These are phyloP conservation scores for Hanseniaspora uvarum DNA, from an alignment of 1,139 yeast species.

Conservation along the genomic window DNA sequence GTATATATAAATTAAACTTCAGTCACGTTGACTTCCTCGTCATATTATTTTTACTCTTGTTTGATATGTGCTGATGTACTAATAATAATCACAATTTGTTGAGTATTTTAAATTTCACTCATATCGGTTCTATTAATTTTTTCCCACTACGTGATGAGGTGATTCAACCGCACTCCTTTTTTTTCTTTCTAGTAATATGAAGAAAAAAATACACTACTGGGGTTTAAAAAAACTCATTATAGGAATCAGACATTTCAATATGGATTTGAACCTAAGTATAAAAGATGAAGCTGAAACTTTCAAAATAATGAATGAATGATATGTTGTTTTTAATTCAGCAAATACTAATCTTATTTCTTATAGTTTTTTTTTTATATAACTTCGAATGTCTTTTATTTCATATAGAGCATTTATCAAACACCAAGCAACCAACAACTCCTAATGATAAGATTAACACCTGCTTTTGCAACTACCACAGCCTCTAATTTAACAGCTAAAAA, in stretches of 20 bases:
- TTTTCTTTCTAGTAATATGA: neutral
- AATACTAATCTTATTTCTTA: no score
- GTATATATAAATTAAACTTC: neutral
- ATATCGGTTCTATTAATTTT: neutral
- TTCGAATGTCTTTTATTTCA: no score
- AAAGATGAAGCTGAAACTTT: no score
- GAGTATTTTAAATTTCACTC: neutral
- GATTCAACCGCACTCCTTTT: neutral
- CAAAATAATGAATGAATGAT: no score
- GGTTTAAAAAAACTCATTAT: neutral
- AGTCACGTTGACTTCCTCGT: neutral
- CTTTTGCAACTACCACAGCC: conserved; percentile 12
- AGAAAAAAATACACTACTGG: neutral
- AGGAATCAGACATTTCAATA: neutral
- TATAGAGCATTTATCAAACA: no score
- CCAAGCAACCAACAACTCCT: no score
- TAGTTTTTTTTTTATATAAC: no score
- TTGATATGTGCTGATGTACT: neutral
- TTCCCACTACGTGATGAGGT: neutral
- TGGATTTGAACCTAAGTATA: neutral
- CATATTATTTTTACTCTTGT: no score
- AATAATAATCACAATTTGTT: neutral
- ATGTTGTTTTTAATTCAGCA: no score
- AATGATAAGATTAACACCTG: conserved; percentile 16
- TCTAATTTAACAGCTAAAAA: conserved; percentile 10